Percentiles rank a stretch among this genome's conserved stretches.
These are phyloP conservation scores for Suillus hirtellus DNA, from an alignment of 768 basidiomycete species.

Conservation along the genomic window DNA sequence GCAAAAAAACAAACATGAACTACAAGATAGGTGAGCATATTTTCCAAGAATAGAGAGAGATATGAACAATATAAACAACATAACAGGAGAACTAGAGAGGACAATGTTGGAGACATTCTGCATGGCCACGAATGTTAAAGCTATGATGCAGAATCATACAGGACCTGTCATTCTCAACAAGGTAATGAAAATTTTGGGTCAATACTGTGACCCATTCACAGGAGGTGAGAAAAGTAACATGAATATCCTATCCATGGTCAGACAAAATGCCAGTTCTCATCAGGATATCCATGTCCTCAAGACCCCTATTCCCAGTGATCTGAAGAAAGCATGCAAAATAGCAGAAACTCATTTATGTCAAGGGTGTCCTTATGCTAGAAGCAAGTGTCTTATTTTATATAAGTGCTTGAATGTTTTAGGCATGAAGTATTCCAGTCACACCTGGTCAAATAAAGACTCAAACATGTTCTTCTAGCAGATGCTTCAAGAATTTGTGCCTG, in stretches of 20 bases:
- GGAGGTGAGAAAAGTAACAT: neutral
- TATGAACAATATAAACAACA: neutral
- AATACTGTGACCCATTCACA: neutral
- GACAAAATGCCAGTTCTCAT: neutral
- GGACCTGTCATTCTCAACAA: neutral
- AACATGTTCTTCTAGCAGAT: too few species aligned
- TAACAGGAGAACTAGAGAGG: neutral
- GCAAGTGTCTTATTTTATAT: too few species aligned
- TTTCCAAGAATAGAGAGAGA: neutral
- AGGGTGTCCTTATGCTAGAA: neutral
- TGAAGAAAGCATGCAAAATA: neutral
- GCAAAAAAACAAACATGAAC: constrained; percentile 24
- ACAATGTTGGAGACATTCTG: neutral
- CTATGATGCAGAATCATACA: too few species aligned
- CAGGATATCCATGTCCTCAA: too few species aligned
- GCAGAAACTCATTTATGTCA: neutral
- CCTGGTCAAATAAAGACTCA: too few species aligned
- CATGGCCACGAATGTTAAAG: too few species aligned
- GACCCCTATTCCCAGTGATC: neutral
- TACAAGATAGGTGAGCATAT: constrained; percentile 11
- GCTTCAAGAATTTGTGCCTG: too few species aligned
- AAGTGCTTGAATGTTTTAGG: too few species aligned
- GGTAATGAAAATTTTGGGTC: neutral
- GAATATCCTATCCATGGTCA: neutral
- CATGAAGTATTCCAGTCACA: too few species aligned